Evolutionary conservation across 2,329 filamentous ascomycete genomes (phyloP), one percentile per base, ranked within the genome.

Genomic region (Monosporascus sp.): DNA sequence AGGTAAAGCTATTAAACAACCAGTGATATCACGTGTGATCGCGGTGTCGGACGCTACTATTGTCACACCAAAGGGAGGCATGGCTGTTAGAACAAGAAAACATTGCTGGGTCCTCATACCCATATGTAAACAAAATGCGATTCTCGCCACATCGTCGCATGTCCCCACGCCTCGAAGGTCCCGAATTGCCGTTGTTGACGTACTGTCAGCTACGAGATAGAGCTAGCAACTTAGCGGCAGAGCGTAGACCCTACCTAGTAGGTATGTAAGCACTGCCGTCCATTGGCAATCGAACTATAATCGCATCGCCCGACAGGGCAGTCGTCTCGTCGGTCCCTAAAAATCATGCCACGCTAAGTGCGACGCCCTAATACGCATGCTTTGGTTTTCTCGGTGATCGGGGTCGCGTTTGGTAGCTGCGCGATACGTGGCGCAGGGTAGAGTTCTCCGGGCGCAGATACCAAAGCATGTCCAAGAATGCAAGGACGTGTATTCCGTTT

Each of bases 311-410:
- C 56, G 57, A 53, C 56, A 52, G 57, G 56, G 47, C 54, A 56
- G 62, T 59, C 60, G 58, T 64, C 54, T 58, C 52, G 54, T 45
- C 43, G 31, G 52, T 53, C 58, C 56, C 54, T 52, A 46, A 40
- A 63, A 65, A 53, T 63, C 58, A 60, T 63, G 54, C 45, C 55
- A 31, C 55, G 53, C 57, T 37, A 59, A 52, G 54, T 31, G 51
- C 47, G 54, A 52, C 45, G 55, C 58, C 60, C 61, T 65, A 61
- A 65, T 65, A 64, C 64, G 58, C 56, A 58, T 57, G 55, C 61
- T 55, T 57, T 62, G 62, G 55, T 59, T 62, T 60, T 60, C 57
- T 55, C 55, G 54, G 61, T 57, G 56, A 56, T 53, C 55, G 57
- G 57, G 52, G 56, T 55, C 56, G 46, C 41, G 43, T 27, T 58